Conservation (phyloP, 2,329 filamentous ascomycete genomes). For the Biscogniauxia marginata region DNA sequence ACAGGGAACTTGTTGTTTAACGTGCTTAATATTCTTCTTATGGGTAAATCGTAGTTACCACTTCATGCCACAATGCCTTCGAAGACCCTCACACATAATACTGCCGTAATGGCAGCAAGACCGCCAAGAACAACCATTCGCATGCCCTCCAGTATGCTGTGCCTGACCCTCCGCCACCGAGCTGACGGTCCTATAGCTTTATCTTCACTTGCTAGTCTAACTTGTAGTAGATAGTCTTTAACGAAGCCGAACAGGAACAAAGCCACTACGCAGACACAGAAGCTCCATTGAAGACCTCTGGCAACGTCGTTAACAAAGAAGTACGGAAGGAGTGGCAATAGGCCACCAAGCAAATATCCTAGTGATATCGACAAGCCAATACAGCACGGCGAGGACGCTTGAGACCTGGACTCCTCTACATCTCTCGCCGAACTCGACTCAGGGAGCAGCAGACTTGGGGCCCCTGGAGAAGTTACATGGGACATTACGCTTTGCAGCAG, state of each 20-base stretch:
- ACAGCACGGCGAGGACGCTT: slow-evolving; percentile 43
- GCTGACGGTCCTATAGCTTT: slow-evolving; percentile 35
- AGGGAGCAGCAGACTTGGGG: slow-evolving; percentile 7
- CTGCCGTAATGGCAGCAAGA: slow-evolving; percentile 55
- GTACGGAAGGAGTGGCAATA: slow-evolving; percentile 71
- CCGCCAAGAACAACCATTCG: slow-evolving; percentile 58
- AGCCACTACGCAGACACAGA: slow-evolving; percentile 59
- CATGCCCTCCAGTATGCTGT: slow-evolving; percentile 46
- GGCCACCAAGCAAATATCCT: slow-evolving; percentile 68
- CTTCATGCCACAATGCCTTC: slow-evolving; percentile 28
- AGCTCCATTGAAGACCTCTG: slow-evolving; percentile 56
- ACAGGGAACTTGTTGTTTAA: not conserved
- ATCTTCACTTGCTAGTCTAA: slow-evolving; percentile 4
- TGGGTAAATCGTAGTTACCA: not conserved
- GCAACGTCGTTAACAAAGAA: slow-evolving; percentile 52
- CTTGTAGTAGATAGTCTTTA: slow-evolving; percentile 51
- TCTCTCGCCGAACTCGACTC: not conserved
- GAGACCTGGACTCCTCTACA: slow-evolving; percentile 37
- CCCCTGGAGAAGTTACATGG: slow-evolving; percentile 19
- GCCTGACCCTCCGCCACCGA: slow-evolving; percentile 28
- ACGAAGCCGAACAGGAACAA: slow-evolving; percentile 64
- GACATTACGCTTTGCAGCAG: slow-evolving; percentile 22
- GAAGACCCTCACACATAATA: slow-evolving; percentile 51
- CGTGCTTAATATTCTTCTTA: not conserved
- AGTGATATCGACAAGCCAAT: slow-evolving; percentile 65